These are phyloP conservation scores for Fusarium nurragi DNA, from an alignment of 2,329 filamentous ascomycete genomes.

Conservation along the genomic window DNA sequence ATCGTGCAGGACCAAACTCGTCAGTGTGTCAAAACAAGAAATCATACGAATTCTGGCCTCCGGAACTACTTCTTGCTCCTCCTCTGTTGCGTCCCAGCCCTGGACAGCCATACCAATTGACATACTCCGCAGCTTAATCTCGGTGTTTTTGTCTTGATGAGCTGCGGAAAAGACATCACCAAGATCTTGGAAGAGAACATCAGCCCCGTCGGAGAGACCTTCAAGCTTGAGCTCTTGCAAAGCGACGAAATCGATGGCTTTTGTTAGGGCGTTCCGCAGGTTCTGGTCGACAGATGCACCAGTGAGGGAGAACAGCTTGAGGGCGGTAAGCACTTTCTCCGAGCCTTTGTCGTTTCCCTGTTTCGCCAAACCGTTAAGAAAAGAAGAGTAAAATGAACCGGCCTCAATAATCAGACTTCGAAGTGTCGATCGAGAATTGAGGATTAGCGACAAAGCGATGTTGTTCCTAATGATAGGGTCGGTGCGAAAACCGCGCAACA, in stretches of 20 bases:
- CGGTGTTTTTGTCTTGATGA: neutral
- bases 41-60: slow-evolving; percentile 13
- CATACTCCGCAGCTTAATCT: slow-evolving; percentile 10
- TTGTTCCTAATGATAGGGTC: neutral
- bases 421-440: slow-evolving; percentile 21
- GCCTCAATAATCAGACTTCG: neutral
- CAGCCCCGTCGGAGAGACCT: neutral
- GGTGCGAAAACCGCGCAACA: neutral
- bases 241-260: slow-evolving; percentile 18
- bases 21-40: slow-evolving; percentile 30
- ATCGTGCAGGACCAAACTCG: slow-evolving; percentile 3
- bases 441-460: neutral
- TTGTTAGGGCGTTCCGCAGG: neutral
- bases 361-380: slow-evolving; percentile 1
- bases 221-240: slow-evolving; percentile 11
- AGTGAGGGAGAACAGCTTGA: slow-evolving; percentile 21
- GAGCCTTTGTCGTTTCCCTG: neutral
- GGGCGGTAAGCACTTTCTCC: neutral
- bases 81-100: neutral
- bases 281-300: neutral
- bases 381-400: neutral
- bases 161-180: neutral
- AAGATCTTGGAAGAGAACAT: slow-evolving; percentile 4
- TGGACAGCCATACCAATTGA: neutral
- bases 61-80: neutral